These are phyloP conservation scores for Neurospora sp. DNA, from an alignment of 2,329 filamentous ascomycete species.

Conservation along the genomic window DNA sequence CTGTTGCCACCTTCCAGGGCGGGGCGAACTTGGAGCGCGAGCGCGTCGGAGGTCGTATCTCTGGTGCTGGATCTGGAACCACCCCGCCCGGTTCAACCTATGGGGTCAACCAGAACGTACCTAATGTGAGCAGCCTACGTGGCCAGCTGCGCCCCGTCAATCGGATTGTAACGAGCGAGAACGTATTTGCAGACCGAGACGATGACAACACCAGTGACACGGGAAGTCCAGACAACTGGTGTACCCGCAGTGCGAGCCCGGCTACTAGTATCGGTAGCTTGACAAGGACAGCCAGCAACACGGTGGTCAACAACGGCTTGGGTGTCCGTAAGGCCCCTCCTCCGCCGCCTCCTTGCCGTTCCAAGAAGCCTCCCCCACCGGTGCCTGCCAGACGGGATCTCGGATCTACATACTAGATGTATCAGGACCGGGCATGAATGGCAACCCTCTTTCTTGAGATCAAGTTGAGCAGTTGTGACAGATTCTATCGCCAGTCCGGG, in stretches of 20 bases:
- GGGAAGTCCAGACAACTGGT: slow-evolving; percentile 38
- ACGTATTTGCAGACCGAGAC: slow-evolving; percentile 37
- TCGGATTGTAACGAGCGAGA: slow-evolving; percentile 34
- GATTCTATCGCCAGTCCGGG: neutral
- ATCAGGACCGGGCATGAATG: neutral
- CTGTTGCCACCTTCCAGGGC: slow-evolving; percentile 28
- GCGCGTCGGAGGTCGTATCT: slow-evolving; percentile 10
- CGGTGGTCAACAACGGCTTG: slow-evolving; percentile 13
- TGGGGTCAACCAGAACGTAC: slow-evolving; percentile 10
- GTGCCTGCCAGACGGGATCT: slow-evolving; percentile 32
- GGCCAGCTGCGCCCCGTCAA: slow-evolving; percentile 36
- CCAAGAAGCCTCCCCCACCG: slow-evolving; percentile 47
- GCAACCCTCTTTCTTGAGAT: neutral
- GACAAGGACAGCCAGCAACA: slow-evolving; percentile 34
- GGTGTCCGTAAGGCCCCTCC: slow-evolving; percentile 32
- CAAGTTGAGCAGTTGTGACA: neutral
- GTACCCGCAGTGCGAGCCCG: slow-evolving; percentile 42
- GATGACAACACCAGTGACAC: slow-evolving; percentile 41
- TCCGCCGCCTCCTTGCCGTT: slow-evolving; percentile 35
- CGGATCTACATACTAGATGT: slow-evolving; percentile 14
- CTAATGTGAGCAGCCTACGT: slow-evolving; percentile 29
- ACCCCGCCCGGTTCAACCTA: slow-evolving; percentile 11
- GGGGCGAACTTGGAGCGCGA: slow-evolving; percentile 17
- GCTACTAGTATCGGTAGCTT: slow-evolving; percentile 47
- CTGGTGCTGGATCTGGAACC: slow-evolving; percentile 6